phyloP scores from a whole-genome alignment of 345 rosid genomes.

The Populus deltoides region DNA sequence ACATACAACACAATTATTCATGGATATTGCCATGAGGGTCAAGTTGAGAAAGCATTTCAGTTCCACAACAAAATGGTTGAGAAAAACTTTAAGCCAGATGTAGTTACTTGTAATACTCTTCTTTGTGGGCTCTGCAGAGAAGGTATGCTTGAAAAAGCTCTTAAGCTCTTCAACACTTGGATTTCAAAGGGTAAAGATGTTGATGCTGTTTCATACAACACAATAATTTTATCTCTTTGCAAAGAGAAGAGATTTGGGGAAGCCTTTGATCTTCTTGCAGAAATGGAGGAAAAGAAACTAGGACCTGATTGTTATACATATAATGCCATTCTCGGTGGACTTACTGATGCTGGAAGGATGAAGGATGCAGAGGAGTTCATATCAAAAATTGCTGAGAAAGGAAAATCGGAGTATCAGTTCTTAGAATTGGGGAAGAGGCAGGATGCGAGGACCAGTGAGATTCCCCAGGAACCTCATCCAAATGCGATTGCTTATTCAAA shows the following conservation, averaged over 20 bases:
- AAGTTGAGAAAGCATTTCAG: constrained; percentile 76
- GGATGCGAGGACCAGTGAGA: constrained; percentile 18
- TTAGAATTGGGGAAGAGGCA: constrained; percentile 24
- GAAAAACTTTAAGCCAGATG: constrained; percentile 66
- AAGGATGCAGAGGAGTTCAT: constrained; percentile 57
- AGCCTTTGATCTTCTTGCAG: constrained; percentile 60
- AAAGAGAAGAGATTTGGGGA: constrained; percentile 63
- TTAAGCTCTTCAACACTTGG: constrained; percentile 68
- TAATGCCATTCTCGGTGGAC: constrained; percentile 48
- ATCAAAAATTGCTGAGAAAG: constrained; percentile 45
- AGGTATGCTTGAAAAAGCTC: constrained; percentile 77
- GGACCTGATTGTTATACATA: constrained; percentile 70
- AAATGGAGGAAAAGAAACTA: constrained; percentile 60
- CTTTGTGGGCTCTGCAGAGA: constrained; percentile 70
- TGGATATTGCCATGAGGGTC: constrained; percentile 66
- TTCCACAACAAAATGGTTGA: constrained; percentile 67
- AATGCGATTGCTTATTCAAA: constrained; percentile 47
- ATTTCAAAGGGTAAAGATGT: constrained; percentile 49
- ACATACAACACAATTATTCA: constrained; percentile 67
- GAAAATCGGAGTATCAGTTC: constrained; percentile 34
- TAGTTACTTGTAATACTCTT: constrained; percentile 66
- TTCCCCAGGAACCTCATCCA: constrained; percentile 32
- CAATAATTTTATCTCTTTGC: constrained; percentile 66
- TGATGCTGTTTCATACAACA: constrained; percentile 77
- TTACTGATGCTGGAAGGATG: constrained; percentile 49